phyloP scores from a whole-genome alignment of 2,329 filamentous ascomycete species.

The Thyridium curvatum region DNA sequence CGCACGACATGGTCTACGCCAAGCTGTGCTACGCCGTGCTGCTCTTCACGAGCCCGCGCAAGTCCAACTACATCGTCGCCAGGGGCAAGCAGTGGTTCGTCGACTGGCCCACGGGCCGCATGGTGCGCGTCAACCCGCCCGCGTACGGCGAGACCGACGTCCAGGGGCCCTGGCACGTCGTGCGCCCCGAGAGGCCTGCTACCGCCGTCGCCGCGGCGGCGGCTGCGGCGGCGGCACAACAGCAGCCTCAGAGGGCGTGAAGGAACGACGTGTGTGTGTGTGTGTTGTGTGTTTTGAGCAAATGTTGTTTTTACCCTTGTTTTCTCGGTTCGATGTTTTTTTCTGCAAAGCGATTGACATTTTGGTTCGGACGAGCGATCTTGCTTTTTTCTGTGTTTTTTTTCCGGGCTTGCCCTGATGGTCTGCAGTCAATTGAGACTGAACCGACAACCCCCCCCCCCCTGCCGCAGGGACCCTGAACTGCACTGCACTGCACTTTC shows the following conservation, averaged over 20 bases:
- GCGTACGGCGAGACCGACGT: constrained; percentile 45
- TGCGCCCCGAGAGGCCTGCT: constrained; percentile 39
- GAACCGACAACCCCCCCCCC: too few relatives aligned
- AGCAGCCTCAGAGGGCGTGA: too few relatives aligned
- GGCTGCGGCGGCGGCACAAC: too few relatives aligned
- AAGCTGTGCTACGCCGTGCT: constrained; percentile 55
- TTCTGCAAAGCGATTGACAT: not conserved
- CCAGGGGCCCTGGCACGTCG: constrained; percentile 42
- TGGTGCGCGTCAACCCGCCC: constrained; percentile 47
- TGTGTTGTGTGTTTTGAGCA: too few relatives aligned
- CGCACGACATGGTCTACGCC: constrained; percentile 53
- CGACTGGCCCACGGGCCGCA: constrained; percentile 51
- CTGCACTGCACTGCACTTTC: not conserved
- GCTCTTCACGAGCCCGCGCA: constrained; percentile 48
- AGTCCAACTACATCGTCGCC: constrained; percentile 50
- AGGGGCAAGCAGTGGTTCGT: constrained; percentile 53
- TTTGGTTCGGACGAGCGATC: too few relatives aligned
- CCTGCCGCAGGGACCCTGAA: too few relatives aligned
- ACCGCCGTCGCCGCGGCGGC: too few relatives aligned
- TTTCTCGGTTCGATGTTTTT: too few relatives aligned
- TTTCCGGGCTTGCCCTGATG: too few relatives aligned
- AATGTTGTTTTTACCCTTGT: not conserved
- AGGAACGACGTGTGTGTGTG: not conserved
- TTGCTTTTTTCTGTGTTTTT: not conserved
- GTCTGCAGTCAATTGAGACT: too few relatives aligned